Percentiles rank a stretch among this genome's conserved stretches.
phyloP scores from a whole-genome alignment of 75 land plant species.

The Pinus albicaulis region DNA sequence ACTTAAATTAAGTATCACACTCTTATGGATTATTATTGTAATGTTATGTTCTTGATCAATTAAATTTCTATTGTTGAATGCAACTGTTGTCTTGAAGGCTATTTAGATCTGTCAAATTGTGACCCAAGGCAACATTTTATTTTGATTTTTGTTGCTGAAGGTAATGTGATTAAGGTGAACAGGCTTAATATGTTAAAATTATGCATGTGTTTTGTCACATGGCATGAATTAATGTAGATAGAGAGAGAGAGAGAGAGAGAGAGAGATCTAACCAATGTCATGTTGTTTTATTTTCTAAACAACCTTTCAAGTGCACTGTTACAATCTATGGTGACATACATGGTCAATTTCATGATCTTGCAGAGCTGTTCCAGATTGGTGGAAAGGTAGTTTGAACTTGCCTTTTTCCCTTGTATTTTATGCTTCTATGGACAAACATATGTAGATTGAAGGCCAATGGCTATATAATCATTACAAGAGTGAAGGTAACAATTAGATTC shows the following conservation, averaged over 20 bases:
- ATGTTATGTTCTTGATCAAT: neutral
- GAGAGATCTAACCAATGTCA: neutral
- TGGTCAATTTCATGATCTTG: constrained; percentile 98
- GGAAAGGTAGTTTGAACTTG: constrained; percentile 61
- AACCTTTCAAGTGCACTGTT: constrained; percentile 97
- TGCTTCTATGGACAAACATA: neutral
- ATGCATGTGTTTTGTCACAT: neutral
- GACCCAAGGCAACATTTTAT: neutral
- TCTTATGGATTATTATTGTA: neutral
- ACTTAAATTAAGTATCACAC: neutral
- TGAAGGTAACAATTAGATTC: neutral
- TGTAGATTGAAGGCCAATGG: neutral
- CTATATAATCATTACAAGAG: neutral
- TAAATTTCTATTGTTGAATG: neutral
- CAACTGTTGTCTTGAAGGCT: neutral
- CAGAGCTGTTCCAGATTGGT: constrained; percentile 91
- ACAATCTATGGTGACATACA: constrained; percentile 96
- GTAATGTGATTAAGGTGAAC: neutral
- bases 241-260: no score
- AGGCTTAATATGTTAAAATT: neutral
- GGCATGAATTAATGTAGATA: neutral
- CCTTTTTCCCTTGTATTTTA: neutral
- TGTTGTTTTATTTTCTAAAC: constrained; percentile 14
- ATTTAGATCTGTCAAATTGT: neutral
- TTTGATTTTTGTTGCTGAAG: neutral